phyloP scores from a whole-genome alignment of 257 asterid species.

The Nicotiana attenuata region DNA sequence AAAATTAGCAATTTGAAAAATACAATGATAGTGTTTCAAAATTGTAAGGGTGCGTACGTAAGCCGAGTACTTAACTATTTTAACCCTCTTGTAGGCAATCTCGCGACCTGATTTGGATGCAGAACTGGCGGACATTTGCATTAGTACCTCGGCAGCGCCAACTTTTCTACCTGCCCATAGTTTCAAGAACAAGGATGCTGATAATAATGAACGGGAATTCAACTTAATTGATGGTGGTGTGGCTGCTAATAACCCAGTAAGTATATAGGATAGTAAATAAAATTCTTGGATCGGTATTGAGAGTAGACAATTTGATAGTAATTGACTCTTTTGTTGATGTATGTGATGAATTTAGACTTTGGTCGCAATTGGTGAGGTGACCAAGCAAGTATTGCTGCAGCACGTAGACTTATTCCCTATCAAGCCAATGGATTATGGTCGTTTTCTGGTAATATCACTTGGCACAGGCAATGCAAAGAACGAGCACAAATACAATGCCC shows the following conservation, averaged over 20 bases:
- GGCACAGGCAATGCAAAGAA: constrained; percentile 52
- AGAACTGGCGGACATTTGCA: constrained; percentile 50
- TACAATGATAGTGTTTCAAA: background rate
- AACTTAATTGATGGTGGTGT: constrained; percentile 66
- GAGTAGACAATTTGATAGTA: background rate
- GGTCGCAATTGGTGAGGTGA: constrained; percentile 48
- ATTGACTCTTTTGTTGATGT: background rate
- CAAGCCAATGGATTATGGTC: constrained; percentile 35
- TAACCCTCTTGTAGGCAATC: background rate
- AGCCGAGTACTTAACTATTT: background rate
- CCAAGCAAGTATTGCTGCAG: constrained; percentile 21
- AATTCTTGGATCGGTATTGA: background rate
- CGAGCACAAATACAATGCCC: constrained; percentile 32
- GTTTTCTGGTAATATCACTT: constrained; percentile 46
- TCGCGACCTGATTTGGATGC: constrained; percentile 33
- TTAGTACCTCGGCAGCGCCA: constrained; percentile 63
- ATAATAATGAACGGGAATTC: constrained; percentile 27
- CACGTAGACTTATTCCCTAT: constrained; percentile 37
- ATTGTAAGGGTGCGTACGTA: background rate
- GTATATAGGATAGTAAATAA: background rate
- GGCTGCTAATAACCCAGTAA: constrained; percentile 63
- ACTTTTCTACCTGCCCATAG: constrained; percentile 45
- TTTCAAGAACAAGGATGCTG: constrained; percentile 35
- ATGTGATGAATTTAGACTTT: constrained; percentile 31
- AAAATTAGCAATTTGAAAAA: background rate